Percentiles rank a stretch among this genome's conserved stretches.
These are phyloP conservation scores for Aquilaria agallochum DNA, from an alignment of 441 rosid genomes.

Conservation along the genomic window DNA sequence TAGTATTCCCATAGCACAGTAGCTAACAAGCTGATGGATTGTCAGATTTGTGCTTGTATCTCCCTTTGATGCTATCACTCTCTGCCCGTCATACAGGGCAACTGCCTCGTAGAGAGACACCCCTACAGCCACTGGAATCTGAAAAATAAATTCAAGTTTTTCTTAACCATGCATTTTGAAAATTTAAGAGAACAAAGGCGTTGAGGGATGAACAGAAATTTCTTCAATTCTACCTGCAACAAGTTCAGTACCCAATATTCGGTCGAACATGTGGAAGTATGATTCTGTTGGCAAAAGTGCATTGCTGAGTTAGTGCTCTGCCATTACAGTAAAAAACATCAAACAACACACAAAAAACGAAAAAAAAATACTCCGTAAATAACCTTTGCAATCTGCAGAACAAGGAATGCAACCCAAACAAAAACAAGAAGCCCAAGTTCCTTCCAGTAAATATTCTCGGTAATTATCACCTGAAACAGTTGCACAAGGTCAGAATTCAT, in stretches of 20 bases:
- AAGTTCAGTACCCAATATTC: slow-evolving; percentile 60
- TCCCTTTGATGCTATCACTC: slow-evolving; percentile 66
- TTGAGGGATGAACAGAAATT: no score
- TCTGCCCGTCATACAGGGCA: slow-evolving; percentile 51
- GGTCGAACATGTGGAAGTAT: slow-evolving; percentile 47
- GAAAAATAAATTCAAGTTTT: slow-evolving; percentile 11
- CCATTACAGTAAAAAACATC: slow-evolving; percentile 1
- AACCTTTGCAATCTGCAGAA: slow-evolving; percentile 60
- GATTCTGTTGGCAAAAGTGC: slow-evolving; percentile 30
- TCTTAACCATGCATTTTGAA: no score
- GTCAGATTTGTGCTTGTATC: slow-evolving; percentile 29
- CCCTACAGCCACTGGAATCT: slow-evolving; percentile 62
- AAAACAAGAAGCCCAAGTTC: slow-evolving; percentile 61
- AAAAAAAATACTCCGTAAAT: slow-evolving; percentile 4
- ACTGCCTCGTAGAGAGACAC: slow-evolving; percentile 57
- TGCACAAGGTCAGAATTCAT: slow-evolving; percentile 16
- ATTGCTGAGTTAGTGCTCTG: slow-evolving; percentile 12
- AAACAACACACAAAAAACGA: background rate
- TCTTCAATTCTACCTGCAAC: slow-evolving; percentile 41
- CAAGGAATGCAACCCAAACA: slow-evolving; percentile 64
- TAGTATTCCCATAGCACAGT: slow-evolving; percentile 43
- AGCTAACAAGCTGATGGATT: slow-evolving; percentile 39
- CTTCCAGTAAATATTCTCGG: slow-evolving; percentile 61
- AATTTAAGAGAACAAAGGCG: no score
- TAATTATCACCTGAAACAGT: slow-evolving; percentile 36